phyloP scores from a whole-genome alignment of 257 asterid genomes.

The Handroanthus guayacan region DNA sequence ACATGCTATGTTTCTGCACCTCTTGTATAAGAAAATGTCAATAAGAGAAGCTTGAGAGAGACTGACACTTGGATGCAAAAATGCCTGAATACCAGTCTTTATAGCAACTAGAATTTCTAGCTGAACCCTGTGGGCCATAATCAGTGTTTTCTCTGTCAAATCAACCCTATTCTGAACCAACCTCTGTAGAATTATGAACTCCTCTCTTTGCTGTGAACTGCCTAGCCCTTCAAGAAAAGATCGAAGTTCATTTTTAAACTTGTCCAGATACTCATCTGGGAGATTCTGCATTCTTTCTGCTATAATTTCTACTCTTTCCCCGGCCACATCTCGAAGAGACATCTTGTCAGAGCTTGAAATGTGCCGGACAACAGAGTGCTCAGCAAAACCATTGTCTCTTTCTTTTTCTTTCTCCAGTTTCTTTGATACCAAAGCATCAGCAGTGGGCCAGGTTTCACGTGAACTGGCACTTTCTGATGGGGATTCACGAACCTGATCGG shows the following conservation, averaged over 20 bases:
- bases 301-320: conserved; percentile 70
- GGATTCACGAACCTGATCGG: conserved; percentile 80
- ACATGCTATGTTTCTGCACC: conserved; percentile 89
- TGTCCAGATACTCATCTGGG: conserved; percentile 77
- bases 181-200: conserved; percentile 81
- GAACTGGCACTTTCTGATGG: conserved; percentile 95
- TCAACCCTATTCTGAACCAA: conserved; percentile 77
- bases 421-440: conserved; percentile 61
- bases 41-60: conserved; percentile 90
- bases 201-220: conserved; percentile 80
- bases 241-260: conserved; percentile 76
- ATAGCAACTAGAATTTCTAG: conserved; percentile 82
- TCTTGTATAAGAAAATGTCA: conserved; percentile 81
- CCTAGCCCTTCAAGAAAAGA: conserved; percentile 84
- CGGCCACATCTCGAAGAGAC: conserved; percentile 79
- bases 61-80: conserved; percentile 89
- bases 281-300: conserved; percentile 88
- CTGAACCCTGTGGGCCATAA: conserved; percentile 75
- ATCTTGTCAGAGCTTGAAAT: conserved; percentile 74
- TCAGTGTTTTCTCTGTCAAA: conserved; percentile 68
- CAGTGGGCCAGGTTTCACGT: conserved; percentile 86
- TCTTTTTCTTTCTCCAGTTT: conserved; percentile 69
- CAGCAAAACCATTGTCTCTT: conserved; percentile 70
- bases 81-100: conserved; percentile 91
- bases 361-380: conserved; percentile 76